These are phyloP conservation scores for Turnera subulata DNA, from an alignment of 345 rosid species.

Conservation along the genomic window DNA sequence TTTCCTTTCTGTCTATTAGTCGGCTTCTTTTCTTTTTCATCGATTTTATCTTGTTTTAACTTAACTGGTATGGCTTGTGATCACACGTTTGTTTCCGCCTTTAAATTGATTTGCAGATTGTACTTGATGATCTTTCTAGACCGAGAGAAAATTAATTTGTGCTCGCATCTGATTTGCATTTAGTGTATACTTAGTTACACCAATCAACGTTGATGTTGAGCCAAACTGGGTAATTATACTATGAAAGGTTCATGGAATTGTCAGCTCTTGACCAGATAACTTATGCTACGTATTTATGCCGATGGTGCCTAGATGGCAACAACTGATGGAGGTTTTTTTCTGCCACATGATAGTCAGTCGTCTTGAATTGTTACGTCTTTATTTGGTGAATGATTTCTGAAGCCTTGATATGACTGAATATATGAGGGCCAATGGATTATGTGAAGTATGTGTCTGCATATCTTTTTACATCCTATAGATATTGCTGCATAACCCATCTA, in stretches of 20 bases:
- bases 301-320: background rate
- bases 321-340: background rate
- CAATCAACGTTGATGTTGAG: constrained; percentile 87
- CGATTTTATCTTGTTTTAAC: constrained; percentile 5
- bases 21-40: constrained; percentile 1
- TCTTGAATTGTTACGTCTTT: background rate
- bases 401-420: background rate
- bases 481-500: too few species aligned
- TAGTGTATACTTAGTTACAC: constrained; percentile 88
- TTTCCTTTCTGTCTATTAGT: background rate
- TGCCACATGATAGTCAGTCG: too few species aligned
- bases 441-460: too few species aligned
- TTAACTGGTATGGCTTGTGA: background rate
- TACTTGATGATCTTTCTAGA: constrained; percentile 90
- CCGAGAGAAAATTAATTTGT: constrained; percentile 98
- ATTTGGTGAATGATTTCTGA: background rate
- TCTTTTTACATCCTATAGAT: too few species aligned
- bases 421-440: too few species aligned
- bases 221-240: constrained; percentile 96
- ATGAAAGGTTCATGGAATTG: constrained; percentile 82
- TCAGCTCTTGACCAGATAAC: constrained; percentile 78
- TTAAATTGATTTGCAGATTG: constrained; percentile 52
- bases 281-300: background rate
- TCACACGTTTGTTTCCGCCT: constrained; percentile 3
- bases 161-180: constrained; percentile 93